phyloP scores from a whole-genome alignment of 1,284 basidiomycete species.

The Cutaneotrichosporon cyanovorans region DNA sequence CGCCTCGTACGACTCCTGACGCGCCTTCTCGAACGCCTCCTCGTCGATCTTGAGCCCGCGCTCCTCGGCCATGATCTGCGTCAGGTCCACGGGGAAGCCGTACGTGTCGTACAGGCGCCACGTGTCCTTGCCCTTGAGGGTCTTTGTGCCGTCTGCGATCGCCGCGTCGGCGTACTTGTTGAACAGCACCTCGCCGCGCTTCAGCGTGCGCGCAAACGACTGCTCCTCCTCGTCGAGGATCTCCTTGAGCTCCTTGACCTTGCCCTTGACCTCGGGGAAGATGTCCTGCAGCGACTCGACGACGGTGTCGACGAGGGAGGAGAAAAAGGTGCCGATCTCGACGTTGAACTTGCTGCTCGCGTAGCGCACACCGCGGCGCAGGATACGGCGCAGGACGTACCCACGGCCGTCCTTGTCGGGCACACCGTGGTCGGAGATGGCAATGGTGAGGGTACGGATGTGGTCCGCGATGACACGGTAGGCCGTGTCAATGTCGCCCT shows the following conservation, averaged over 20 bases:
- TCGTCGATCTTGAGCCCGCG: slow-evolving; percentile 78
- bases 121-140: slow-evolving; percentile 82
- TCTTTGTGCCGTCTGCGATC: slow-evolving; percentile 56
- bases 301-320: slow-evolving; percentile 78
- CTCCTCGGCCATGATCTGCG: slow-evolving; percentile 96
- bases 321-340: slow-evolving; percentile 92
- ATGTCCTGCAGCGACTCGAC: slow-evolving; percentile 79
- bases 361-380: slow-evolving; percentile 86
- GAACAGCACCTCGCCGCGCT: slow-evolving; percentile 94
- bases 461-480: slow-evolving; percentile 97
- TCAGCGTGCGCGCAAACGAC: slow-evolving; percentile 91
- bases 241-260: slow-evolving; percentile 78
- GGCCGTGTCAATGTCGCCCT: slow-evolving; percentile 91
- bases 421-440: slow-evolving; percentile 90
- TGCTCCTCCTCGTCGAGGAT: slow-evolving; percentile 97
- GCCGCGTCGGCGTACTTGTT: slow-evolving; percentile 77
- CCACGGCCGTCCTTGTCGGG: slow-evolving; percentile 94
- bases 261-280: slow-evolving; percentile 90
- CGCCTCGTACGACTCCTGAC: slow-evolving; percentile 80
- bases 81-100: slow-evolving; percentile 96
- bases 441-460: slow-evolving; percentile 89
- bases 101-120: slow-evolving; percentile 98
- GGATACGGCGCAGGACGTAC: slow-evolving; percentile 86
- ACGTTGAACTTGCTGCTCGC: slow-evolving; percentile 93
- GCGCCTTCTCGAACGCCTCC: slow-evolving; percentile 81